Evolutionary conservation across 179 eudicot genomes (phyloP).

Genomic region (Sideroxylon spinosum): DNA sequence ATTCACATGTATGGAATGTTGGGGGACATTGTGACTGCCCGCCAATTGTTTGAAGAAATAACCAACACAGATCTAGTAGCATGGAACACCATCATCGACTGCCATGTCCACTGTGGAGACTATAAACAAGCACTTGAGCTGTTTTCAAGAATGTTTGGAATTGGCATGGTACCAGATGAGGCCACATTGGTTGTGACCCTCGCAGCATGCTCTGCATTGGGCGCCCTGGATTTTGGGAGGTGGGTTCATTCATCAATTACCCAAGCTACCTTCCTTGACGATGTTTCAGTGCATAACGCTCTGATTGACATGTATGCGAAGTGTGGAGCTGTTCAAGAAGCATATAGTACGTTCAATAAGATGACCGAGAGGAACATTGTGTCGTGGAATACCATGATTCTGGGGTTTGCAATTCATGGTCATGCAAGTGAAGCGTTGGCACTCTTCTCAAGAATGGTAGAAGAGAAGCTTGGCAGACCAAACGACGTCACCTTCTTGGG

Average conservation of each 20-base stretch:
- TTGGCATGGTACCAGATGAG: constrained; percentile 24
- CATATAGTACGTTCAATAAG: constrained; percentile 17
- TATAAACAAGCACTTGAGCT: constrained; percentile 28
- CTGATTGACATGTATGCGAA: constrained; percentile 44
- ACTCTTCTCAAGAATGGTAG: constrained; percentile 26
- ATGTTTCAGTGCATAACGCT: constrained; percentile 24
- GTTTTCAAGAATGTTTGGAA: constrained; percentile 20
- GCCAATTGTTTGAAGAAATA: constrained; percentile 32
- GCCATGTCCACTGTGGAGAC: constrained; percentile 27
- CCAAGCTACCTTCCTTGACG: neutral
- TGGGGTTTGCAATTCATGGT: constrained; percentile 31
- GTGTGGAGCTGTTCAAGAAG: constrained; percentile 37
- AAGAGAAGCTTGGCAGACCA: constrained; percentile 22
- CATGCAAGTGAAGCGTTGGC: constrained; percentile 21
- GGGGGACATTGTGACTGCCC: constrained; percentile 21
- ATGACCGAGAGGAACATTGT: constrained; percentile 28
- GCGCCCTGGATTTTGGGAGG: constrained; percentile 30
- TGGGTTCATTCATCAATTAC: constrained; percentile 27
- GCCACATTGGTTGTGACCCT: constrained; percentile 32
- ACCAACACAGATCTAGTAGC: constrained; percentile 23
- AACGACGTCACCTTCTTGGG: constrained; percentile 36
- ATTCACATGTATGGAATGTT: constrained; percentile 41
- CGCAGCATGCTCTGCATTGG: constrained; percentile 31
- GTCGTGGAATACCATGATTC: constrained; percentile 34
- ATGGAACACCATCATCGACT: constrained; percentile 37